phyloP scores from a whole-genome alignment of 2,329 filamentous ascomycete species.

The Trichoderma afroharzianum region DNA sequence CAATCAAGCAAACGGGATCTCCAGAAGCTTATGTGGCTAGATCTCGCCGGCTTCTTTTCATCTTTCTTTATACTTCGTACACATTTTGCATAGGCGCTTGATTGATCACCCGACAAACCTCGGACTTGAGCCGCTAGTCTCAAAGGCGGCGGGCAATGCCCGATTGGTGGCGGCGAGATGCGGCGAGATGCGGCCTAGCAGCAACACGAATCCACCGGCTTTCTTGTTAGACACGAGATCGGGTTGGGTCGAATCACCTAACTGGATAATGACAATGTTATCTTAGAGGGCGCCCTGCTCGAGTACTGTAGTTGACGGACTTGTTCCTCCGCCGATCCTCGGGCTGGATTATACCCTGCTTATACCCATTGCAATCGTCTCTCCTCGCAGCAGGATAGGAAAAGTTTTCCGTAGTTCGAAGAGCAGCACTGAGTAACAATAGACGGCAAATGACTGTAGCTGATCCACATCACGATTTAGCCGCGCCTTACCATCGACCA shows the following conservation, averaged over 20 bases:
- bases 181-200: background rate
- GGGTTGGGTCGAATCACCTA: background rate
- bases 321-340: background rate
- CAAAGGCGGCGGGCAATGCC: background rate
- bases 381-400: background rate
- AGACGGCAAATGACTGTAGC: background rate
- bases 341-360: background rate
- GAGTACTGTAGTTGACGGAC: background rate
- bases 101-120: background rate
- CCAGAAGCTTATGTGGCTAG: background rate
- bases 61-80: background rate
- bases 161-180: background rate
- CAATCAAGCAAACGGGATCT: background rate
- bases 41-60: background rate
- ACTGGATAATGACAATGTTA: background rate
- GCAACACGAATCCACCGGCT: background rate
- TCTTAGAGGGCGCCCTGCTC: background rate
- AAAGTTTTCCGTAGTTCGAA: background rate
- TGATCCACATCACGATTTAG: background rate
- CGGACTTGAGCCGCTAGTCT: background rate
- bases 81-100: background rate
- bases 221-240: background rate
- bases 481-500: background rate
- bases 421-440: background rate
- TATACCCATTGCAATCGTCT: background rate